Conservation (phyloP, 2,329 filamentous ascomycete genomes). For the Macrophomina tecta region DNA sequence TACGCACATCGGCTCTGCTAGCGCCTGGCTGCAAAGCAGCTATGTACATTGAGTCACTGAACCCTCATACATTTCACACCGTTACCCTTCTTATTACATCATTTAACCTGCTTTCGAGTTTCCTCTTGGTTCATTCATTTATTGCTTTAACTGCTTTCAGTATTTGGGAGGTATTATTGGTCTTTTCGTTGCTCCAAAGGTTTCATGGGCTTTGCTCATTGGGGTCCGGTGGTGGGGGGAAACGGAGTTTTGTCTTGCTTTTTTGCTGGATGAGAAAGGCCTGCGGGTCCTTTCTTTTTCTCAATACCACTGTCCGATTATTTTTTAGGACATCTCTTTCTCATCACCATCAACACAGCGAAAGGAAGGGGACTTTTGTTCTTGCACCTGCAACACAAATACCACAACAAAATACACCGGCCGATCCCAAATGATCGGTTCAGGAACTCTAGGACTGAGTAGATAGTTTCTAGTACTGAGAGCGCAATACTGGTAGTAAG, state of each 20-base stretch:
- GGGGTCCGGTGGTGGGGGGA: constrained; percentile 18
- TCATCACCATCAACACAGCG: constrained; percentile 19
- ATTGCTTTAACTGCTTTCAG: constrained; percentile 7
- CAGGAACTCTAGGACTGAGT: neutral
- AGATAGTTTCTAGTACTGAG: constrained; percentile 21
- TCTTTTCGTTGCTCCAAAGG: constrained; percentile 12
- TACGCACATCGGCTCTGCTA: constrained; percentile 2
- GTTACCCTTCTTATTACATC: constrained; percentile 23
- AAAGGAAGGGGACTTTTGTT: constrained; percentile 13
- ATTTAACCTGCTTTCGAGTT: constrained; percentile 4
- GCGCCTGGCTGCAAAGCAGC: neutral
- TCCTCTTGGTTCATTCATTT: constrained; percentile 11
- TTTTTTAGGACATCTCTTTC: constrained; percentile 20
- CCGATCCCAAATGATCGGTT: constrained; percentile 5
- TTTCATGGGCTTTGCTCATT: constrained; percentile 3
- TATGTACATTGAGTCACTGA: constrained; percentile 26
- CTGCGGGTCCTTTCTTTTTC: constrained; percentile 5
- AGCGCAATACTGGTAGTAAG: neutral
- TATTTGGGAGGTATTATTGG: constrained; percentile 22
- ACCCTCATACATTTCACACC: constrained; percentile 21
- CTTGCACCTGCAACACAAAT: constrained; percentile 18
- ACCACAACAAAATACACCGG: constrained; percentile 21
- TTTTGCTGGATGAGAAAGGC: constrained; percentile 10
- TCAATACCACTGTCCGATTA: constrained; percentile 21
- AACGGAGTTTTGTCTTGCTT: constrained; percentile 20